A percentile compares a stretch with the other conserved stretches of the same genome.
phyloP scores from a whole-genome alignment of 257 asterid genomes.

The Nicotiana attenuata region DNA sequence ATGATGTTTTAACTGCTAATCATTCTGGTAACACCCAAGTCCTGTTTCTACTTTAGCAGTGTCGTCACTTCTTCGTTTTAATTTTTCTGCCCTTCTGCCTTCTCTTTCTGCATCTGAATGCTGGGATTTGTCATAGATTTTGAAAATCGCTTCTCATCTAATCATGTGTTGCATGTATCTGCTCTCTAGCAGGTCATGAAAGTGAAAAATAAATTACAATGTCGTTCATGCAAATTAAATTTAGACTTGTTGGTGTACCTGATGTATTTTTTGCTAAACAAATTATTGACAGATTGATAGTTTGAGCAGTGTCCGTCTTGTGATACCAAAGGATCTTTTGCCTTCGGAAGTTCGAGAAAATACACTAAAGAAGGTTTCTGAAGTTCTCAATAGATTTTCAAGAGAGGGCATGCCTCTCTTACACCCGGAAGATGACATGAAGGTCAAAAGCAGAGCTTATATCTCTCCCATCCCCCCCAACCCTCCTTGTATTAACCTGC shows the following conservation, averaged over 20 bases:
- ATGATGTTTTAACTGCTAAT: background rate
- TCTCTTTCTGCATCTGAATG: too few species aligned
- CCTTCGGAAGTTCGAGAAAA: constrained; percentile 86
- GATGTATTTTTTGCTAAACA: constrained; percentile 13
- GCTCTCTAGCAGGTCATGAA: background rate
- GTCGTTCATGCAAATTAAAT: background rate
- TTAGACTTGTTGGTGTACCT: background rate
- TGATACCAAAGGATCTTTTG: constrained; percentile 86
- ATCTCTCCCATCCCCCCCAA: background rate
- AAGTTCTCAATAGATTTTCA: constrained; percentile 68
- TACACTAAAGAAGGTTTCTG: constrained; percentile 79
- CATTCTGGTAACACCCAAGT: background rate
- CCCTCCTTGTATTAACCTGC: background rate
- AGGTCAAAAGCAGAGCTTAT: constrained; percentile 36
- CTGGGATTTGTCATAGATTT: too few species aligned
- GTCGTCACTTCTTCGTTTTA: background rate
- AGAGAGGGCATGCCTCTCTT: constrained; percentile 79
- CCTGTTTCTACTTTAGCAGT: background rate
- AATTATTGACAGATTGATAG: constrained; percentile 50
- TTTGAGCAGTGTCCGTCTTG: constrained; percentile 65
- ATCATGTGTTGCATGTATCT: background rate
- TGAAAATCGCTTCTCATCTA: too few species aligned
- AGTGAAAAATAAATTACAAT: background rate
- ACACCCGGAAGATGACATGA: constrained; percentile 97
- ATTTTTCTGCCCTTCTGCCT: background rate